Base-by-base conservation (phyloP, 2,329 filamentous ascomycete genomes). In the Blastomyces gilchristii region DNA sequence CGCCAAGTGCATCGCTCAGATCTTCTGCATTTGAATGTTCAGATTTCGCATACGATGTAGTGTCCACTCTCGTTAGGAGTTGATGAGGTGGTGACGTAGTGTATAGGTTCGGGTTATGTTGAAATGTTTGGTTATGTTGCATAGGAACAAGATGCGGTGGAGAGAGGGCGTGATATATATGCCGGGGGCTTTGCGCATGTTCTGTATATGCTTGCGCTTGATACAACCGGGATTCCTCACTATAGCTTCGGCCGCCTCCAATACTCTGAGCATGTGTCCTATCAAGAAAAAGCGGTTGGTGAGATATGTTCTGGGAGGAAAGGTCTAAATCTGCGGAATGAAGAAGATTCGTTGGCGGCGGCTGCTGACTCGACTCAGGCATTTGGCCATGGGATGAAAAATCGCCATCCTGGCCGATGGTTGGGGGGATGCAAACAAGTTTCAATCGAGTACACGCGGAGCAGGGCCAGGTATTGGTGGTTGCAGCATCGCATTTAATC, bases 401-500 rank as follows among this genome's bases (percentile, higher is more conserved):
- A 39, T 78, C 77, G 61, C 86, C 85, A 69, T 91, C 89, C 69
- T 89, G 88, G 65, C 85, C 86, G 64, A 91, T 87, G 63, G 90
- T 91, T 3, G 93, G 94, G 56, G 91, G 91, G 34, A 97, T 87
- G 74, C 94, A 97, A 71, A 94, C 90, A 64, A 97, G 83, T 79
- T 97, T 97, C 66, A 97, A 81, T 58, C 93, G 86, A 66, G 91
- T 88, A 74, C 93, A 99, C 45, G 94, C 91, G 50, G 92, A 94
- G 76, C 93, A 97, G 37, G 94, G 94, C 93, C 94, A 97, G 47
- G 91, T 91, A 75, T 97, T 97, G 50, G 92, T 97, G 16, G 93
- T 96, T 25, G 93, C 93, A 61, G 93, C 91, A 79, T 97, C 94
- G 78, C 93, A 99, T 76, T 96, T 96, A 74, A 99, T 99, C 77